These are phyloP conservation scores for Anisodus acutangulus DNA, from an alignment of 257 asterid species.

Conservation along the genomic window DNA sequence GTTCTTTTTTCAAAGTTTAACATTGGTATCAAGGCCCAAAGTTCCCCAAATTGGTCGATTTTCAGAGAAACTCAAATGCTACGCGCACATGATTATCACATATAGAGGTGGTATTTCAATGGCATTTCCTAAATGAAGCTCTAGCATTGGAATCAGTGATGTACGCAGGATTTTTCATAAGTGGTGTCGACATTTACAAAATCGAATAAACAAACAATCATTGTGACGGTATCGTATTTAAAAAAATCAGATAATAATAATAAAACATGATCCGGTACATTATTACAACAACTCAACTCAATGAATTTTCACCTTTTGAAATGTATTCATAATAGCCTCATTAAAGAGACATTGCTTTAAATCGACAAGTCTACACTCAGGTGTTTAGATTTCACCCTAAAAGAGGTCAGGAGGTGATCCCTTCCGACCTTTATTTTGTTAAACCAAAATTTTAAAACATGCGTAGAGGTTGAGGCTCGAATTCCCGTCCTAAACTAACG, in stretches of 20 bases:
- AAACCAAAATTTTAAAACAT: neutral
- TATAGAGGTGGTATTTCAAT: neutral
- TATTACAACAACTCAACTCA: neutral
- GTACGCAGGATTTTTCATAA: neutral
- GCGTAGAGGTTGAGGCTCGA: neutral
- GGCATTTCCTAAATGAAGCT: neutral
- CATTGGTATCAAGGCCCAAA: constrained; percentile 7
- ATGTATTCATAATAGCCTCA: neutral
- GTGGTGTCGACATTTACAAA: neutral
- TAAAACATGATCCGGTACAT: constrained; percentile 4
- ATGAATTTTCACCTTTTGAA: neutral
- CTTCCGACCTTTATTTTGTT: neutral
- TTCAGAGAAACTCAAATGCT: neutral
- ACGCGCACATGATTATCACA: neutral
- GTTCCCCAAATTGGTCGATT: neutral
- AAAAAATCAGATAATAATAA: neutral
- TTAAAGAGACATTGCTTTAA: neutral
- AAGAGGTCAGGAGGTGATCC: neutral
- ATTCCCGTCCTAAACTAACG: constrained; percentile 8
- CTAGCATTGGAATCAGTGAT: neutral
- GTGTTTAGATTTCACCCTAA: neutral
- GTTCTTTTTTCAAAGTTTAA: neutral
- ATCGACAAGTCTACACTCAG: neutral
- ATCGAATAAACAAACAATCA: constrained; percentile 8
- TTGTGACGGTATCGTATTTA: neutral